Evolutionary conservation across 176 grass and related monocot genomes (phyloP).

Genomic region (Aegilops umbellulata): DNA sequence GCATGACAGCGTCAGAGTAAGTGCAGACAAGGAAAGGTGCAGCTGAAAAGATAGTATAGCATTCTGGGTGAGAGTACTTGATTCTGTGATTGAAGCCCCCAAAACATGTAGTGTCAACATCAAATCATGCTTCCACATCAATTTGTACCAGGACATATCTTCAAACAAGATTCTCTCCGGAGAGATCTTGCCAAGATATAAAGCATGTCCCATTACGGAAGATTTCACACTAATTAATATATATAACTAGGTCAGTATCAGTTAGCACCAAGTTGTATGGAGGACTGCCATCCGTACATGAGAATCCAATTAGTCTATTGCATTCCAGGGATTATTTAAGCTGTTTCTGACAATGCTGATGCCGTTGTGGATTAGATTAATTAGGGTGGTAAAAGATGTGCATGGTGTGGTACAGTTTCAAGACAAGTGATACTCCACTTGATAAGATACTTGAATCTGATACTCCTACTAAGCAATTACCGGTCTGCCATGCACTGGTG

Average conservation of each 20-base stretch:
- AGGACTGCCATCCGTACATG: neutral
- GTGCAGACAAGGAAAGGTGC: neutral
- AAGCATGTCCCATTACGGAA: neutral
- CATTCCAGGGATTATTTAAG: neutral
- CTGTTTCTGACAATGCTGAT: neutral
- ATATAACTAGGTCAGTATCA: neutral
- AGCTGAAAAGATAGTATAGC: neutral
- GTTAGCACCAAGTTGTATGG: neutral
- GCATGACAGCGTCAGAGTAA: neutral
- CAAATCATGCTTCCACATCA: slow-evolving; percentile 31
- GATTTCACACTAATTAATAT: neutral
- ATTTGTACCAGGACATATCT: slow-evolving; percentile 14
- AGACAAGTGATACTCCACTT: neutral
- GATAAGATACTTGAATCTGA: neutral
- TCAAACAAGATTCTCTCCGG: slow-evolving; percentile 13
- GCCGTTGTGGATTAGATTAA: neutral
- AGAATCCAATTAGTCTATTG: neutral
- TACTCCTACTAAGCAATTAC: neutral
- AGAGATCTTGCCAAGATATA: slow-evolving; percentile 15
- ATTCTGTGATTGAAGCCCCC: neutral
- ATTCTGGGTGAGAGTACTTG: neutral
- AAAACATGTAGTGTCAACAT: slow-evolving; percentile 23
- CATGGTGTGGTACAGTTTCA: neutral
- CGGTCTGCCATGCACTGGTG: neutral
- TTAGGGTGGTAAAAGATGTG: neutral